Conservation (phyloP, 2,329 filamentous ascomycete genomes). For the Atkinsonella texensis region DNA sequence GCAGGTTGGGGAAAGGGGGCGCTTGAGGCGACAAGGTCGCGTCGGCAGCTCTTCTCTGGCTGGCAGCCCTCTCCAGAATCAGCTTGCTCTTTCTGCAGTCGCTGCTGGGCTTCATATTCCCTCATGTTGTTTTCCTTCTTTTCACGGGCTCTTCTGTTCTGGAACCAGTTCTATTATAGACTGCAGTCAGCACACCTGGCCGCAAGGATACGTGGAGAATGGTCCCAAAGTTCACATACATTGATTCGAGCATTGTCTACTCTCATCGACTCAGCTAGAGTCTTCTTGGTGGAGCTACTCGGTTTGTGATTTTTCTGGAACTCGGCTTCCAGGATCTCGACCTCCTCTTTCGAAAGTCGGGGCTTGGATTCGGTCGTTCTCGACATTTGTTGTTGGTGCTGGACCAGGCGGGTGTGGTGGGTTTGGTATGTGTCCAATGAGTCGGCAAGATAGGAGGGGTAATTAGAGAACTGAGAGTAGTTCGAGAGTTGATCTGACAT, state of each 20-base stretch:
- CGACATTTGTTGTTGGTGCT: conserved; percentile 26
- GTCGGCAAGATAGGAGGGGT: conserved; percentile 24
- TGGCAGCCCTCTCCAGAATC: conserved; percentile 15
- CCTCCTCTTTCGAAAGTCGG: conserved; percentile 45
- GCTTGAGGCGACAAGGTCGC: conserved; percentile 28
- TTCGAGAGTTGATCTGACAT: conserved; percentile 17
- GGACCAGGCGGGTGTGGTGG: conserved; percentile 24
- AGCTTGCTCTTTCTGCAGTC: conserved; percentile 22
- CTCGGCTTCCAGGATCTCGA: conserved; percentile 46
- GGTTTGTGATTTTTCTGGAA: conserved; percentile 55
- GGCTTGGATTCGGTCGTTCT: conserved; percentile 37
- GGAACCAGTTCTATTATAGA: conserved; percentile 50
- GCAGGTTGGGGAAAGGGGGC: conserved; percentile 26
- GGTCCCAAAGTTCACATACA: conserved; percentile 25
- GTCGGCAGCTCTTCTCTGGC: conserved; percentile 18
- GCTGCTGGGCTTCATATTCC: conserved; percentile 27
- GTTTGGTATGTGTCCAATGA: conserved; percentile 26
- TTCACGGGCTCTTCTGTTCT: conserved; percentile 52
- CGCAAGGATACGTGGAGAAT: too few relatives aligned
- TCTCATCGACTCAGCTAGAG: conserved; percentile 47
- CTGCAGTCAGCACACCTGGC: too few relatives aligned
- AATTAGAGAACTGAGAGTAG: conserved; percentile 22
- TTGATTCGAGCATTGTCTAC: conserved; percentile 55
- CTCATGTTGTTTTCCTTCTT: conserved; percentile 49
- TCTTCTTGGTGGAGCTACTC: conserved; percentile 48